Evolutionary conservation across 2,329 filamentous ascomycete species (phyloP).

Genomic region (Colletotrichum brevisporum): DNA sequence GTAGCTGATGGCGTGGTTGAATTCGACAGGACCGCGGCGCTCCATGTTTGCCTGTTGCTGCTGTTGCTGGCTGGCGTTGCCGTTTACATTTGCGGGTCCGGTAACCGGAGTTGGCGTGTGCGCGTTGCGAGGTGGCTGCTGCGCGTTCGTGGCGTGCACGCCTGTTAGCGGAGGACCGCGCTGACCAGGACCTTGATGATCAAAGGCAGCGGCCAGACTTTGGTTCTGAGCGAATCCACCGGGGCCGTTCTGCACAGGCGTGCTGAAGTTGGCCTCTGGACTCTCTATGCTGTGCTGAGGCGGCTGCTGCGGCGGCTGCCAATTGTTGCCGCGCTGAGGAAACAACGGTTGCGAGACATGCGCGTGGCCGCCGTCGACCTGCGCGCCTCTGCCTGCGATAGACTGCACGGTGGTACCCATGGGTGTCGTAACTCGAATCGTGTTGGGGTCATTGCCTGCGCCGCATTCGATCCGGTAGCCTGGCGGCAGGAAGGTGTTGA

Average conservation of each 20-base stretch:
- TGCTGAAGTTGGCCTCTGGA: conserved; percentile 73
- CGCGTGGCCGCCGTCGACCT: conserved; percentile 59
- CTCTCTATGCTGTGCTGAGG: conserved; percentile 73
- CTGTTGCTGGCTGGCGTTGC: conserved; percentile 67
- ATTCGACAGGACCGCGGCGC: conserved; percentile 94
- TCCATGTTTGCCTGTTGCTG: conserved; percentile 72
- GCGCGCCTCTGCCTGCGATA: conserved; percentile 72
- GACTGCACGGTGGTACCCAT: conserved; percentile 97
- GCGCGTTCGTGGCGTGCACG: conserved; percentile 57
- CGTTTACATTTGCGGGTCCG: conserved; percentile 73
- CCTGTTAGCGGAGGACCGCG: conserved; percentile 49
- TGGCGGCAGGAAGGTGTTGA: conserved; percentile 96
- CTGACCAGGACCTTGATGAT: conserved; percentile 48
- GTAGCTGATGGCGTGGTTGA: conserved; percentile 99
- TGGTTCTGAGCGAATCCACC: conserved; percentile 62
- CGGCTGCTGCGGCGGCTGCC: conserved; percentile 60
- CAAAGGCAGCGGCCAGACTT: conserved; percentile 44
- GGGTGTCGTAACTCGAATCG: conserved; percentile 95
- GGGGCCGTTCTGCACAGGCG: conserved; percentile 66
- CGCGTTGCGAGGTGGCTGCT: conserved; percentile 65
- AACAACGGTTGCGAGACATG: conserved; percentile 60
- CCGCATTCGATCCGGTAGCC: conserved; percentile 98
- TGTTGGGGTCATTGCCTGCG: conserved; percentile 92
- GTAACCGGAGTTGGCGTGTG: conserved; percentile 72
- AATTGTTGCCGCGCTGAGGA: conserved; percentile 64